phyloP scores from a whole-genome alignment of 805 yeast species.

The Candida loeiensis region DNA sequence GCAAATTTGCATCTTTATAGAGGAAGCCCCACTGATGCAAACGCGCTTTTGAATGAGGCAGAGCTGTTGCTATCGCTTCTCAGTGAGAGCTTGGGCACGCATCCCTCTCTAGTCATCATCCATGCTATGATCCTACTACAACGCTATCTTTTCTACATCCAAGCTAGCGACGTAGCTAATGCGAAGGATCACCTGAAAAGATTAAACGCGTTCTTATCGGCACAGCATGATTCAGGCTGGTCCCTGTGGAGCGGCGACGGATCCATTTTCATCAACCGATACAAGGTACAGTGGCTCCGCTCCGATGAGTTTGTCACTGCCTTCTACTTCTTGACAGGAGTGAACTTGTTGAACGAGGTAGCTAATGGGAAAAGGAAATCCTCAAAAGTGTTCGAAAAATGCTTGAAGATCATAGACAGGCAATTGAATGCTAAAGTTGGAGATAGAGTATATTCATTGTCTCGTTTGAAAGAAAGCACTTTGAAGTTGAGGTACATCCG shows the following conservation, averaged over 20 bases:
- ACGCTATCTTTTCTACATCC: constrained; percentile 13
- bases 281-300: constrained; percentile 39
- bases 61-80: constrained; percentile 1
- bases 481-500: constrained; percentile 28
- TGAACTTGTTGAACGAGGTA: constrained; percentile 34
- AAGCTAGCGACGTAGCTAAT: constrained; percentile 8
- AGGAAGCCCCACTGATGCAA: constrained; percentile 14
- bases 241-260: constrained; percentile 17
- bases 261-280: constrained; percentile 8
- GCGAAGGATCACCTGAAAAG: constrained; percentile 12
- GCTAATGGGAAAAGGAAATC: constrained; percentile 33
- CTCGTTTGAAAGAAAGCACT: constrained; percentile 20
- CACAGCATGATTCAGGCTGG: constrained; percentile 18
- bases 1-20: constrained; percentile 17
- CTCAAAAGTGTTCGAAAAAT: constrained; percentile 33
- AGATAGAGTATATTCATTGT: constrained; percentile 15
- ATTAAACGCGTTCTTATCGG: constrained; percentile 14
- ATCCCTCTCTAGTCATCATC: constrained; percentile 11
- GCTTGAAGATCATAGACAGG: constrained; percentile 30
- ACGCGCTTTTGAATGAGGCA: constrained; percentile 8
- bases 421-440: constrained; percentile 17
- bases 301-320: constrained; percentile 41
- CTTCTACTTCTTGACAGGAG: constrained; percentile 42
- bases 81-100: background rate
- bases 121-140: constrained; percentile 16